Base-by-base conservation (phyloP, 768 basidiomycete species). In the Tulasnella sp. region DNA sequence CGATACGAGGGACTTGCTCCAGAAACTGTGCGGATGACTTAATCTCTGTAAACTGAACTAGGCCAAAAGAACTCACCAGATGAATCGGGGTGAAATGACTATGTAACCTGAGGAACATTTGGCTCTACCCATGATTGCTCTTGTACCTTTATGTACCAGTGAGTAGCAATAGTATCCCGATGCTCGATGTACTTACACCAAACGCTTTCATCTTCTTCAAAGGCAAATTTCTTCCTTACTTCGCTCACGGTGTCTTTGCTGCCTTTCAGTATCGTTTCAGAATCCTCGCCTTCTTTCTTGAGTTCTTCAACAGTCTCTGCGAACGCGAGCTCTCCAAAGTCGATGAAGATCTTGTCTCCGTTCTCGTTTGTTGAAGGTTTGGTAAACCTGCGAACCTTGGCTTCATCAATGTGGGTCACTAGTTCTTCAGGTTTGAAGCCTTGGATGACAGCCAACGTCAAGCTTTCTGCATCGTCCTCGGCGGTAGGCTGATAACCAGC, bases 101-200 rank as follows among this genome's bases (percentile, higher is more conserved):
- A 76, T 64, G 49, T 67, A 69, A 7, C 75, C 75, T 7, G 63
- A 56, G 3, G 66, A 67, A 5, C 61, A 56, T 5, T 72, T 60
- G 15, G 32, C 22, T 20, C 6, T 2, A 16, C 32, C 47, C 7
- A 48, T 25, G 20, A 37, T 37, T 8, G 32, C 32, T 5, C 25
- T 16, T 1, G 47, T 25, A 37, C 40, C 47, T 48, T 10, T 6
- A 40, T 20, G 15, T 8, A 19, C 13, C 15, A 37, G 47, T 24
- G 9, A 20, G 2, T n/a, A 24, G 5, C 9, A 25, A 25, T 5
- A 3, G 8, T 10, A 27, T n/a, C n/a, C n/a, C n/a, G n/a, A n/a
- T n/a, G n/a, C n/a, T n/a, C n/a, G n/a, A n/a, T n/a, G n/a, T n/a
- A 35, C 47, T 48, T 19, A 48, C 47, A 15, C 47, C 28, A 53